Conservation (phyloP, 352 stramenopile genomes). For the Phytophthora multivora region DNA sequence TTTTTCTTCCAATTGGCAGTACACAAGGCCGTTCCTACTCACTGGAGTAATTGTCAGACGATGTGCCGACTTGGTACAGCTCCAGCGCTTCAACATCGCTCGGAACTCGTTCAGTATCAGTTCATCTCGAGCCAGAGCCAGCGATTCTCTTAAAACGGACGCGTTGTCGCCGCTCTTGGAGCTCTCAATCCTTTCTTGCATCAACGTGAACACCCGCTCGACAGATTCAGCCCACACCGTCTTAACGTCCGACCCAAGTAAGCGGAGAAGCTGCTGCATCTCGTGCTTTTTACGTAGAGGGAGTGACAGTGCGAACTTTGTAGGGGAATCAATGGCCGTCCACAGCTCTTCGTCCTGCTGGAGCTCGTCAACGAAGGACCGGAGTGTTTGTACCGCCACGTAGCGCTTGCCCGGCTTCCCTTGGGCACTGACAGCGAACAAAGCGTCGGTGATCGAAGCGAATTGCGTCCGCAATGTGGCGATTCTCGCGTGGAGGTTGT, state of each 20-base stretch:
- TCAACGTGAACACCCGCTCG: slow-evolving; percentile 33
- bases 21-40: slow-evolving; percentile 8
- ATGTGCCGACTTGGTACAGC: slow-evolving; percentile 12
- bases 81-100: slow-evolving; percentile 29
- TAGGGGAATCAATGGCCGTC: slow-evolving; percentile 29
- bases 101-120: slow-evolving; percentile 29
- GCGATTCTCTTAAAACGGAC: slow-evolving; percentile 1
- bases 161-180: background rate
- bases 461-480: slow-evolving; percentile 30
- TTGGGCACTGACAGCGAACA: slow-evolving; percentile 39
- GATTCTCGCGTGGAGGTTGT: slow-evolving; percentile 17
- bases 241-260: slow-evolving; percentile 28
- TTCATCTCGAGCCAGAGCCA: slow-evolving; percentile 20
- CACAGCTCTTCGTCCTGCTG: slow-evolving; percentile 30
- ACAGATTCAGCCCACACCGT: slow-evolving; percentile 35
- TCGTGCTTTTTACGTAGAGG: slow-evolving; percentile 39
- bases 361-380: slow-evolving; percentile 29
- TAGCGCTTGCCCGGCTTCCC: slow-evolving; percentile 30
- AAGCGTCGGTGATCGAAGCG: slow-evolving; percentile 25
- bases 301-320: slow-evolving; percentile 33
- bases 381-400: slow-evolving; percentile 23
- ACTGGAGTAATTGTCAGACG: slow-evolving; percentile 24
- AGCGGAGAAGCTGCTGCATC: slow-evolving; percentile 36
- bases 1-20: slow-evolving; percentile 26
- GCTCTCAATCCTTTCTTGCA: slow-evolving; percentile 15